Evolutionary conservation across 2,329 filamentous ascomycete genomes (phyloP).

Genomic region (Cladophialophora psammophila): DNA sequence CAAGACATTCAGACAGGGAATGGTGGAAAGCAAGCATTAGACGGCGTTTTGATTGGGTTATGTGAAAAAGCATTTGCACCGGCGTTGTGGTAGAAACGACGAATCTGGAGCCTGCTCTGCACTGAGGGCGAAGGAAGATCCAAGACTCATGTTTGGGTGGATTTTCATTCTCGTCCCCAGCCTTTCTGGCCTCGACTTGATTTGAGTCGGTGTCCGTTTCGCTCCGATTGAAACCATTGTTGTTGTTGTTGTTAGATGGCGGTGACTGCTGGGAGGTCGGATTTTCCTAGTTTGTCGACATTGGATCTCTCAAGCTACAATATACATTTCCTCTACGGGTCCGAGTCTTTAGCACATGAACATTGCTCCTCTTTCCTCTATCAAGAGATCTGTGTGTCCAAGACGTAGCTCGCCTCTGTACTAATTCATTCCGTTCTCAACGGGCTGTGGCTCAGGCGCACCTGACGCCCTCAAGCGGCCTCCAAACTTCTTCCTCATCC

Average conservation of each 20-base stretch:
- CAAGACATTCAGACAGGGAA: conserved; percentile 4
- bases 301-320: not conserved
- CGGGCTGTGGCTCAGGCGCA: conserved; percentile 20
- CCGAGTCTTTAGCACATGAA: not conserved
- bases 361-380: not conserved
- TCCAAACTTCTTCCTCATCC: conserved; percentile 33
- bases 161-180: not conserved
- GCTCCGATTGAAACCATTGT: not conserved
- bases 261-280: not conserved
- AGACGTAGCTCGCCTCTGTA: not conserved
- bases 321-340: conserved; percentile 3
- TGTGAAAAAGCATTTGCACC: conserved; percentile 17
- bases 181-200: not conserved
- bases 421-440: conserved; percentile 6
- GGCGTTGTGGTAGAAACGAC: conserved; percentile 6
- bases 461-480: conserved; percentile 23
- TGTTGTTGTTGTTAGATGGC: not conserved
- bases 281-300: not conserved
- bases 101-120: not conserved
- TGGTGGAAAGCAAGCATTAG: conserved; percentile 16
- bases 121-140: not conserved
- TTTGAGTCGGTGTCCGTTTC: not conserved
- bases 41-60: conserved; percentile 15
- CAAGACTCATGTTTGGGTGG: not conserved
- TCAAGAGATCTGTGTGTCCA: not conserved